Conservation (phyloP, 1,284 basidiomycete genomes). For the Trametes versicolor region DNA sequence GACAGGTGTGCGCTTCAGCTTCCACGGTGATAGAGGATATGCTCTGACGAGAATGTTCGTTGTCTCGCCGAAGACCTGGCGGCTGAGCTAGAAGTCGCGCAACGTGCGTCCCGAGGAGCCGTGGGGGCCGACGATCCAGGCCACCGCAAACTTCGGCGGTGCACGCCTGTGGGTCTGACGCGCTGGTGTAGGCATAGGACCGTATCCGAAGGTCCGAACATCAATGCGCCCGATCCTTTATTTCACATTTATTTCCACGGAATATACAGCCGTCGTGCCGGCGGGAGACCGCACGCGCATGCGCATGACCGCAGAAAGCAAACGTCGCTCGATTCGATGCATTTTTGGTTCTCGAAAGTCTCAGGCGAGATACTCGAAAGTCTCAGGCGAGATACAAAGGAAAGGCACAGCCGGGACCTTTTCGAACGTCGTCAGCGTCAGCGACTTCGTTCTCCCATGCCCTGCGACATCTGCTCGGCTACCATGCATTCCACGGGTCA, state of each 20-base stretch:
- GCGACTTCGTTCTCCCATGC: slow-evolving; percentile 6
- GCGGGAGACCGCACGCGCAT: background rate
- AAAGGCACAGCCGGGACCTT: slow-evolving; percentile 4
- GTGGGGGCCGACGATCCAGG: background rate
- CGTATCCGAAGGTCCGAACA: background rate
- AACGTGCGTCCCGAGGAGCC: background rate
- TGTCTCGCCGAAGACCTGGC: background rate
- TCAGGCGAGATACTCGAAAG: background rate
- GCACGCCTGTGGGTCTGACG: background rate
- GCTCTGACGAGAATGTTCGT: slow-evolving; percentile 5
- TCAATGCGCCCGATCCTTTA: background rate
- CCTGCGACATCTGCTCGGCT: background rate
- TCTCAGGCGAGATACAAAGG: background rate
- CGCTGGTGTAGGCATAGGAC: background rate
- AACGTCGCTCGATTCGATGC: background rate
- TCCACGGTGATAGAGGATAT: background rate
- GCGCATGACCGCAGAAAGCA: background rate
- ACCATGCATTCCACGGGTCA: background rate
- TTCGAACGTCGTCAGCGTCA: background rate
- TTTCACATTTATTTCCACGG: background rate
- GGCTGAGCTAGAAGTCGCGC: slow-evolving; percentile 1
- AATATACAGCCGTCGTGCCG: background rate
- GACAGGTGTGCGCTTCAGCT: slow-evolving; percentile 6
- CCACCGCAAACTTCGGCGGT: background rate
- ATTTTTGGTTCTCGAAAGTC: background rate